Conservation (phyloP, 2,329 filamentous ascomycete genomes). For the Colletotrichum navitas region DNA sequence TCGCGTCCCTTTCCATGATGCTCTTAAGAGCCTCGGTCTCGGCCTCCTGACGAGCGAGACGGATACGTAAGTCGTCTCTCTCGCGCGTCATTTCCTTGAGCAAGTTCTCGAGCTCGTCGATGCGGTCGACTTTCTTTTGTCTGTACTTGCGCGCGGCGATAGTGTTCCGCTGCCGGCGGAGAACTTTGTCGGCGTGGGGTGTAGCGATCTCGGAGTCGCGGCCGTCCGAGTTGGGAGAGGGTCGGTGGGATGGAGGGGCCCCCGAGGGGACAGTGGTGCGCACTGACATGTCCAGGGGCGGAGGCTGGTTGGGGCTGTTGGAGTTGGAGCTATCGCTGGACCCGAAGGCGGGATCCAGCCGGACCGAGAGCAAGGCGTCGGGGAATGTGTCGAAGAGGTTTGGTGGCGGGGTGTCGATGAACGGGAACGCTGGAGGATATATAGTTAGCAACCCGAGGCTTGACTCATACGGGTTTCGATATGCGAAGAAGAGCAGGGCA, state of each 20-base stretch:
- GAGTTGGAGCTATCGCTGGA: slow-evolving; percentile 31
- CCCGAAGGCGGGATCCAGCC: slow-evolving; percentile 28
- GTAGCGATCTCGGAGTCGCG: slow-evolving; percentile 3
- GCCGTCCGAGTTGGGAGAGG: slow-evolving; percentile 30
- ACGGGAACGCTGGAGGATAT: slow-evolving; percentile 32
- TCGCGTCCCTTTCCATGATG: slow-evolving; percentile 52
- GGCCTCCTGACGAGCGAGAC: slow-evolving; percentile 73
- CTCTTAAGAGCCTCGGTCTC: slow-evolving; percentile 72
- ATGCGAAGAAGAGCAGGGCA: neutral
- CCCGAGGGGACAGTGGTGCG: slow-evolving; percentile 17
- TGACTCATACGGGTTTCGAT: slow-evolving; percentile 14
- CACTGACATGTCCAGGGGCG: slow-evolving; percentile 31
- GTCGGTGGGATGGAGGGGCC: slow-evolving; percentile 17
- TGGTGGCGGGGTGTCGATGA: slow-evolving; percentile 32
- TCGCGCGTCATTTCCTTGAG: slow-evolving; percentile 71
- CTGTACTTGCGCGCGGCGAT: slow-evolving; percentile 79
- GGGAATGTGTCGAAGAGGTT: slow-evolving; percentile 39
- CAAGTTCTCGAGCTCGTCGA: slow-evolving; percentile 70
- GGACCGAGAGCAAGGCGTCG: slow-evolving; percentile 4
- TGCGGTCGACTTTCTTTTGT: slow-evolving; percentile 77
- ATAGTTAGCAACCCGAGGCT: neutral
- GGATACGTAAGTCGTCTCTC: slow-evolving; percentile 72
- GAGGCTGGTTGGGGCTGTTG: slow-evolving; percentile 39
- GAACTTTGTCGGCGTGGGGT: slow-evolving; percentile 46
- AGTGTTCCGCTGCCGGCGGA: slow-evolving; percentile 77